phyloP scores from a whole-genome alignment of 1,139 yeast species.

The Casaregolazyma lundiana region DNA sequence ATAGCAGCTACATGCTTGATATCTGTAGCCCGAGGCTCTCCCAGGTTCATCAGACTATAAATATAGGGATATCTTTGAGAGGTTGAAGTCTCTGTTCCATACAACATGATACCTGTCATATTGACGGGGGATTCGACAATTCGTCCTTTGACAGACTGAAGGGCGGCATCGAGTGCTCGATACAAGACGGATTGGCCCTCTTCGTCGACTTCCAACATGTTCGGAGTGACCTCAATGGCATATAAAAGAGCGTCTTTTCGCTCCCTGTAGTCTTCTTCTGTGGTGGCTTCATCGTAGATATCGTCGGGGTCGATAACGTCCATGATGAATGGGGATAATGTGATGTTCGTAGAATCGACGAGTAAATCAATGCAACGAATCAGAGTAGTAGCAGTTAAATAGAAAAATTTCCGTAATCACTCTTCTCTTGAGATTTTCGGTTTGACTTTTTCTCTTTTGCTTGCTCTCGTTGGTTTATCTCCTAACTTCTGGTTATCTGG shows the following conservation, averaged over 20 bases:
- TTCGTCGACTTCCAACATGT: slow-evolving; percentile 26
- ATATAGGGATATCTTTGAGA: slow-evolving; percentile 21
- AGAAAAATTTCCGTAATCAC: too few relatives aligned
- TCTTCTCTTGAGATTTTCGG: too few relatives aligned
- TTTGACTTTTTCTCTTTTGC: too few relatives aligned
- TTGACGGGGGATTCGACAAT: slow-evolving; percentile 29
- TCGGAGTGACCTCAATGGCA: slow-evolving; percentile 33
- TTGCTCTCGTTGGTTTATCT: too few relatives aligned
- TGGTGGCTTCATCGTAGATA: neutral
- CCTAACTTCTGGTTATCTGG: too few relatives aligned
- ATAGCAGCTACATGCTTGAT: slow-evolving; percentile 26
- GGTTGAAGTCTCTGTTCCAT: slow-evolving; percentile 25
- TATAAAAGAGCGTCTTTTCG: slow-evolving; percentile 34
- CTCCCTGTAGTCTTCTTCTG: slow-evolving; percentile 13
- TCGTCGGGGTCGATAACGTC: slow-evolving; percentile 5
- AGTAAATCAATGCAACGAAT: too few relatives aligned
- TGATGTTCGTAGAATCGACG: too few relatives aligned
- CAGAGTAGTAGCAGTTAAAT: too few relatives aligned
- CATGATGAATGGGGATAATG: neutral
- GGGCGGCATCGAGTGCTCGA: slow-evolving; percentile 31
- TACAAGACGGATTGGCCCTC: slow-evolving; percentile 18
- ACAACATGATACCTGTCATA: slow-evolving; percentile 33
- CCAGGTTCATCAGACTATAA: slow-evolving; percentile 27
- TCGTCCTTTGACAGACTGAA: slow-evolving; percentile 29
- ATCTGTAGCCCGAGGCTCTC: slow-evolving; percentile 29